Conservation (phyloP, 352 stramenopile genomes). For the Phytophthora macrochlamydospora region DNA sequence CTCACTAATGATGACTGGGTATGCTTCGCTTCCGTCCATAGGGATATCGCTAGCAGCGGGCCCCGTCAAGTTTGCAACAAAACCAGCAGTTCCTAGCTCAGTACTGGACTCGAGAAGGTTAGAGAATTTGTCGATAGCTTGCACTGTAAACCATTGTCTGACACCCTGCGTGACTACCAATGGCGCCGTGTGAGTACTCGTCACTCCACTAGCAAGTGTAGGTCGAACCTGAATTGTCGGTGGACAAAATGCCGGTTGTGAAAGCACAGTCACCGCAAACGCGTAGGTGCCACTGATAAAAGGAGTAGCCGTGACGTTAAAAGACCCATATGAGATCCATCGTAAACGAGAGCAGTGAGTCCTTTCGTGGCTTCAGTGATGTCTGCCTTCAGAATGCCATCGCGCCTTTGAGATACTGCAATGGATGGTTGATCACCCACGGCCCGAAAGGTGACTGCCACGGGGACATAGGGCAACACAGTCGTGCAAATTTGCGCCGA, state of each 20-base stretch:
- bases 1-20: constrained; percentile 59
- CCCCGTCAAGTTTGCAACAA: constrained; percentile 68
- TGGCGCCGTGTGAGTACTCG: constrained; percentile 80
- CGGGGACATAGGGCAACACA: constrained; percentile 19
- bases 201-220: constrained; percentile 61
- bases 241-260: constrained; percentile 62
- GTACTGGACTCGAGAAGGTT: constrained; percentile 90
- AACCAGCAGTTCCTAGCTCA: constrained; percentile 52
- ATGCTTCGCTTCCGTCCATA: constrained; percentile 18
- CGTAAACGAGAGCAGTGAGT: constrained; percentile 74
- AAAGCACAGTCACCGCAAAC: constrained; percentile 59
- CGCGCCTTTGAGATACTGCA: constrained; percentile 40
- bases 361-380: constrained; percentile 70
- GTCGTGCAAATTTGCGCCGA: constrained; percentile 41
- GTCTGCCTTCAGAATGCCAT: constrained; percentile 54
- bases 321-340: constrained; percentile 56
- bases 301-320: constrained; percentile 86
- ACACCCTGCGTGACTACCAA: constrained; percentile 83
- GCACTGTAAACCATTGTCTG: constrained; percentile 80
- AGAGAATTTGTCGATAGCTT: constrained; percentile 91
- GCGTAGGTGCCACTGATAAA: constrained; percentile 75
- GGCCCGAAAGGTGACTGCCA: constrained; percentile 52
- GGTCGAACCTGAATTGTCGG: constrained; percentile 82
- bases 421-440: constrained; percentile 57
- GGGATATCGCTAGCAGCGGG: constrained; percentile 13